These are phyloP conservation scores for Psilocybe tampanensis DNA, from an alignment of 768 basidiomycete species.

Conservation along the genomic window DNA sequence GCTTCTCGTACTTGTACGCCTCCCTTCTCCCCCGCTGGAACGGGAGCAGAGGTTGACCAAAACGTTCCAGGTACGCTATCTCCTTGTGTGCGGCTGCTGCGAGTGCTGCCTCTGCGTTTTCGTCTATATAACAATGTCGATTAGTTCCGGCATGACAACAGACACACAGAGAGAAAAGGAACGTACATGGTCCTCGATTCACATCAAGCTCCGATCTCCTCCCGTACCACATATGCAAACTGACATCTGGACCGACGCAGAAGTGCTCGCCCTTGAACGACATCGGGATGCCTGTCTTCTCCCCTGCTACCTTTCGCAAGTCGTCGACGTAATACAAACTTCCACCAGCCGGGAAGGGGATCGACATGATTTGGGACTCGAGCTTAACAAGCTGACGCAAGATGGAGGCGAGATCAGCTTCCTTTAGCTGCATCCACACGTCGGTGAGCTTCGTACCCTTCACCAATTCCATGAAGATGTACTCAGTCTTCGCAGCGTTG, in stretches of 20 bases:
- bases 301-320: constrained; percentile 38
- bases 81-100: constrained; percentile 47
- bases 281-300: constrained; percentile 37
- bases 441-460: constrained; percentile 43
- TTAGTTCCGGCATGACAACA: constrained; percentile 32
- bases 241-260: constrained; percentile 48
- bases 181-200: constrained; percentile 54
- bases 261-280: constrained; percentile 41
- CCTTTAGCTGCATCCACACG: constrained; percentile 39
- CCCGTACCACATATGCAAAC: constrained; percentile 48
- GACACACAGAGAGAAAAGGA: constrained; percentile 30
- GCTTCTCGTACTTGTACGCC: constrained; percentile 44
- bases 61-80: constrained; percentile 45
- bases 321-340: constrained; percentile 51
- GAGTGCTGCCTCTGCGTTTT: constrained; percentile 46
- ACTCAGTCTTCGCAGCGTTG: constrained; percentile 43
- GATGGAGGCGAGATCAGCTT: constrained; percentile 42
- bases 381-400: constrained; percentile 46
- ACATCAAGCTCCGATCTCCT: constrained; percentile 51
- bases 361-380: constrained; percentile 50
- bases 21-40: constrained; percentile 45
- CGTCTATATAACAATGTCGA: constrained; percentile 38
- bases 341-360: constrained; percentile 51
- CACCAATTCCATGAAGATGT: constrained; percentile 49
- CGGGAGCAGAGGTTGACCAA: constrained; percentile 50